Base-by-base conservation (phyloP, 768 basidiomycete species). In the Daedalea quercina region DNA sequence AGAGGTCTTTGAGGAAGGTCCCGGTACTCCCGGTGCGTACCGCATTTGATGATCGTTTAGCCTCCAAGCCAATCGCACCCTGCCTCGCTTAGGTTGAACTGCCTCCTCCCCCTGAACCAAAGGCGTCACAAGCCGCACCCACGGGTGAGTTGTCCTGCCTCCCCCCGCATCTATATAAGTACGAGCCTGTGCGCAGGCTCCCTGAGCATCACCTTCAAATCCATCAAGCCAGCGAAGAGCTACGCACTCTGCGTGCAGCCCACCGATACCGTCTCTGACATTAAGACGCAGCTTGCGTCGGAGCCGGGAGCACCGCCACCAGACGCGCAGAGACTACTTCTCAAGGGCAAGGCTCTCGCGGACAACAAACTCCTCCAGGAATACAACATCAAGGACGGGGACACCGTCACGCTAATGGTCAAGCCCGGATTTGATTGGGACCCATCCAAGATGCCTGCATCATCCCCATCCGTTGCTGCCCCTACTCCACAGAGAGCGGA, bases 291-390 rank as follows among this genome's bases (percentile, higher is more conserved):
- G 56, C 82, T 98, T 53, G 79, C 85, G 13, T 64, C 80, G 1
- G 73, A 84, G 59, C 72, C 82, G 25, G 71, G 73, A 46, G 90
- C 90, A 0, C 94, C 94, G 0, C 80, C 87, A 9, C 79, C 84
- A 43, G 85, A 91, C 64, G 75, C 78, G 26, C 94, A 96, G 68
- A 76, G 96, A 2, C 79, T 97, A 15, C 74, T 99, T 11, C 75
- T 96, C 50, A 97, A 94, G 70, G 96, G 96, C 52, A 99, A 99
- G 68, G 93, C 87, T 0, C 79, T 98, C 57, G 84, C 82, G 15
- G 95, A 97, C 73, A 72, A 72, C 23, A 95, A 94, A 65, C 80
- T 99, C 9, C 72, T 98, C 37, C 87, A 87, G 64, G 96, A 98
- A 67, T 99, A 97, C 73, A 80, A 73, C 63, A 76, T 94, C 63